Evolutionary conservation across 164 flowering plant species (phyloP).

Genomic region (Aristolochia contorta): DNA sequence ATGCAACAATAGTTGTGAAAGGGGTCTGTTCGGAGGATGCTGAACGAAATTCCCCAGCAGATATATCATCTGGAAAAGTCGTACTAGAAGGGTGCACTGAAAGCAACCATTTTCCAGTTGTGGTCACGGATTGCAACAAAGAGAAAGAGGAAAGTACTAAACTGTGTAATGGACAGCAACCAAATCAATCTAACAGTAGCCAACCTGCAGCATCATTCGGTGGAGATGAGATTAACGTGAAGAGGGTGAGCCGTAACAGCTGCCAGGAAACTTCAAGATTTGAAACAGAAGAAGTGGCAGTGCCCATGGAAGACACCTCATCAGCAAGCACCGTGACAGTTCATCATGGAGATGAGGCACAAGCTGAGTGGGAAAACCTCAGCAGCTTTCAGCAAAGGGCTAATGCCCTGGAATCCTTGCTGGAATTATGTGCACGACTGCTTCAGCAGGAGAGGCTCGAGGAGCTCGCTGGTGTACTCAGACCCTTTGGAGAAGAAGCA

Average conservation of each 20-base stretch:
- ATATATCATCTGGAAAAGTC: no score
- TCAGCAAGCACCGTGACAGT: constrained; percentile 25
- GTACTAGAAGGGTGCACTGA: neutral
- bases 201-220: constrained; percentile 11
- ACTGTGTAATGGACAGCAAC: neutral
- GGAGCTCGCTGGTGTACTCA: constrained; percentile 69
- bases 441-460: constrained; percentile 65
- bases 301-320: constrained; percentile 21
- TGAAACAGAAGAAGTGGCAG: constrained; percentile 8
- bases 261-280: constrained; percentile 14
- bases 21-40: no score
- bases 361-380: constrained; percentile 28
- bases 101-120: constrained; percentile 11
- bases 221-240: neutral
- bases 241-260: neutral
- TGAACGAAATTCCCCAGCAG: no score
- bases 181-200: constrained; percentile 7
- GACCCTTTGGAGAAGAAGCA: constrained; percentile 65
- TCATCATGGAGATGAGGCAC: constrained; percentile 19
- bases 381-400: constrained; percentile 50
- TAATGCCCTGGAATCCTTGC: constrained; percentile 77
- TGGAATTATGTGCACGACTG: constrained; percentile 81
- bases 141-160: constrained; percentile 5
- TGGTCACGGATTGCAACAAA: constrained; percentile 5
- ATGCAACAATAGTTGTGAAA: no score